phyloP scores from a whole-genome alignment of 345 rosid genomes.

The Gossypium mustelinum region DNA sequence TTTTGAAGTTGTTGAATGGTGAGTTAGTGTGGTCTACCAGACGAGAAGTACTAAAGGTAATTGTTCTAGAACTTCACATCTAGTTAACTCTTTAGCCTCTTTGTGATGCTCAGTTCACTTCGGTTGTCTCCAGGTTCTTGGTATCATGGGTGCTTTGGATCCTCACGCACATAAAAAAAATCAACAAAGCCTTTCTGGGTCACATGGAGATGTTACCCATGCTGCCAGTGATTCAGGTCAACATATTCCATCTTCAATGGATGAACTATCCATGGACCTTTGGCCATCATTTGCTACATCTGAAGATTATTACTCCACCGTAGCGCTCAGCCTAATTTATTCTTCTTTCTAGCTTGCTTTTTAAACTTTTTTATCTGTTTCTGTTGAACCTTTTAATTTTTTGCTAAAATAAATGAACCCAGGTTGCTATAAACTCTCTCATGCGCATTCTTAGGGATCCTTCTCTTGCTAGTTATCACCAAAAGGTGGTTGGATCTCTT shows the following conservation, averaged over 20 bases:
- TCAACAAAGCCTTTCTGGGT: constrained; percentile 70
- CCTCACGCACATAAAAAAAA: constrained; percentile 89
- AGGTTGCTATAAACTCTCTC: constrained; percentile 98
- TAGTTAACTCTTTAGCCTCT: constrained; percentile 11
- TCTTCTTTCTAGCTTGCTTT: constrained; percentile 19
- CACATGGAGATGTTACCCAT: constrained; percentile 84
- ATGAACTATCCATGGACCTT: constrained; percentile 84
- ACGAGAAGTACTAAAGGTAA: constrained; percentile 96
- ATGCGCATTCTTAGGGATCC: constrained; percentile 98
- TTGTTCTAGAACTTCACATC: constrained; percentile 19
- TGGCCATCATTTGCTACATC: constrained; percentile 94
- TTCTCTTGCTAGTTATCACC: constrained; percentile 92
- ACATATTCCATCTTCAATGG: constrained; percentile 71
- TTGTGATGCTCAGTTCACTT: constrained; percentile 26
- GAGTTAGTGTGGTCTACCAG: constrained; percentile 95
- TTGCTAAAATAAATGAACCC: constrained; percentile 16
- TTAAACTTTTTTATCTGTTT: constrained; percentile 12
- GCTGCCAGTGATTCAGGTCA: constrained; percentile 95
- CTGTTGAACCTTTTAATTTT: not conserved
- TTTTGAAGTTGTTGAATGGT: constrained; percentile 90
- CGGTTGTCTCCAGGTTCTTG: constrained; percentile 71
- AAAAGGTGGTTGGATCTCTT: constrained; percentile 94
- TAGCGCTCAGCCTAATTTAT: constrained; percentile 28
- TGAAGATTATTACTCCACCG: constrained; percentile 94
- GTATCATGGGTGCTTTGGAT: constrained; percentile 99